Percentiles rank a stretch among this genome's conserved stretches.
phyloP scores from a whole-genome alignment of 164 flowering plant genomes.

The Tetracentron sinense region DNA sequence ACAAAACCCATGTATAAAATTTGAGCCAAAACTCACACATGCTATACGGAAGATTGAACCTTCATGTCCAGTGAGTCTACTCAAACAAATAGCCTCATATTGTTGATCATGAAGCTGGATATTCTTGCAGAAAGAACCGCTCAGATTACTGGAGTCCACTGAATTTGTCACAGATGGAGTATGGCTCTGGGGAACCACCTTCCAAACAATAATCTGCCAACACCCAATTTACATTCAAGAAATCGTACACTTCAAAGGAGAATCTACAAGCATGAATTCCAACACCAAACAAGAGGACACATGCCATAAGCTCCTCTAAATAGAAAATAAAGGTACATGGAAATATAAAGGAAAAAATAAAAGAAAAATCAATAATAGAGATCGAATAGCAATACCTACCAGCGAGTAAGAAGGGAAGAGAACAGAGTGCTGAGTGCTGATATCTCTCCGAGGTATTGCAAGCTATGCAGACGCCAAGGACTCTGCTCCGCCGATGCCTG shows the following conservation, averaged over 20 bases:
- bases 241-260: background rate
- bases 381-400: conserved; percentile 31
- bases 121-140: conserved; percentile 13
- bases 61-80: conserved; percentile 84
- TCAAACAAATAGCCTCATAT: conserved; percentile 41
- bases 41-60: conserved; percentile 92
- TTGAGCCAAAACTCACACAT: too few relatives aligned
- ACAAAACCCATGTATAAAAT: too few relatives aligned
- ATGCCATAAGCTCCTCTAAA: background rate
- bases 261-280: background rate
- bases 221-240: conserved; percentile 8
- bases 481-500: conserved; percentile 11
- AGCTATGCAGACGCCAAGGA: conserved; percentile 35
- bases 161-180: conserved; percentile 16
- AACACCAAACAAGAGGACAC: background rate
- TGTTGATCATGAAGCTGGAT: conserved; percentile 16
- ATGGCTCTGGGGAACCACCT: conserved; percentile 32
- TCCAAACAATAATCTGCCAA: conserved; percentile 84
- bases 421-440: conserved; percentile 75
- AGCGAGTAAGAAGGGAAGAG: conserved; percentile 73
- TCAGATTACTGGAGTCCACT: conserved; percentile 10
- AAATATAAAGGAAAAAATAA: conserved; percentile 1
- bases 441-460: conserved; percentile 82
- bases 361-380: background rate
- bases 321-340: too few relatives aligned